Percentiles rank a stretch among this genome's conserved stretches.
Conservation (phyloP, 2,329 filamentous ascomycete genomes). For the Colletotrichum musae region DNA sequence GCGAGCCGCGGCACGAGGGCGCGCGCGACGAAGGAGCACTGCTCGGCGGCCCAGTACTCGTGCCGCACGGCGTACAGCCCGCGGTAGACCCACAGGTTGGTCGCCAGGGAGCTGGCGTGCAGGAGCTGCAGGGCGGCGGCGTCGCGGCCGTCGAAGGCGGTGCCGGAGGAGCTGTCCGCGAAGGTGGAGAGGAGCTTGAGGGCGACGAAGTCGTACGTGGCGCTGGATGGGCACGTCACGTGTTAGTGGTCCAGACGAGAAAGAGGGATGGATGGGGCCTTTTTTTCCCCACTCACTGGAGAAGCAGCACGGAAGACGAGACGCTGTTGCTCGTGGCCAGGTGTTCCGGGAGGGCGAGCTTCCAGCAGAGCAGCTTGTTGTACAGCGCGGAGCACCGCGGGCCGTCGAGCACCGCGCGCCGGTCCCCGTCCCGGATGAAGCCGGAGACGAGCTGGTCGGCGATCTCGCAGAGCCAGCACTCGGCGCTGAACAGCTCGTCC, state of each 20-base stretch:
- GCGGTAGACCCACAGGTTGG: constrained; percentile 45
- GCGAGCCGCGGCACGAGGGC: constrained; percentile 1
- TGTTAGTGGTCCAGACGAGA: neutral
- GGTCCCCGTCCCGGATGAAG: neutral
- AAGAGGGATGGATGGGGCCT: neutral
- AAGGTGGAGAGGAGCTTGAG: constrained; percentile 25
- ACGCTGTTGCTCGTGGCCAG: constrained; percentile 16
- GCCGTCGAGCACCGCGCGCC: neutral
- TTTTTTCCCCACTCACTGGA: constrained; percentile 7
- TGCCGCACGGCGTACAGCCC: constrained; percentile 43
- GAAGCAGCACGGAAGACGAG: neutral
- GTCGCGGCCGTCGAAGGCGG: constrained; percentile 53
- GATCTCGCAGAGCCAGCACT: constrained; percentile 34
- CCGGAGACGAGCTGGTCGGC: neutral
- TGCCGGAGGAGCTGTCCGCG: neutral
- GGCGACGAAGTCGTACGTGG: constrained; percentile 23
- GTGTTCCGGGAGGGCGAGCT: constrained; percentile 7
- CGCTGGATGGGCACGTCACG: neutral
- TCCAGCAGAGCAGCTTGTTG: constrained; percentile 29
- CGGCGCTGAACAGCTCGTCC: constrained; percentile 10
- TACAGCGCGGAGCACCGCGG: constrained; percentile 14
- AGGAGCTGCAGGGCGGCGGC: constrained; percentile 60
- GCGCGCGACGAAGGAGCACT: constrained; percentile 12
- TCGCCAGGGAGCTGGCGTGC: constrained; percentile 42
- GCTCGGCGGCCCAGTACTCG: constrained; percentile 43